These are phyloP conservation scores for Cordyceps militaris DNA, from an alignment of 2,329 filamentous ascomycete species.

Conservation along the genomic window DNA sequence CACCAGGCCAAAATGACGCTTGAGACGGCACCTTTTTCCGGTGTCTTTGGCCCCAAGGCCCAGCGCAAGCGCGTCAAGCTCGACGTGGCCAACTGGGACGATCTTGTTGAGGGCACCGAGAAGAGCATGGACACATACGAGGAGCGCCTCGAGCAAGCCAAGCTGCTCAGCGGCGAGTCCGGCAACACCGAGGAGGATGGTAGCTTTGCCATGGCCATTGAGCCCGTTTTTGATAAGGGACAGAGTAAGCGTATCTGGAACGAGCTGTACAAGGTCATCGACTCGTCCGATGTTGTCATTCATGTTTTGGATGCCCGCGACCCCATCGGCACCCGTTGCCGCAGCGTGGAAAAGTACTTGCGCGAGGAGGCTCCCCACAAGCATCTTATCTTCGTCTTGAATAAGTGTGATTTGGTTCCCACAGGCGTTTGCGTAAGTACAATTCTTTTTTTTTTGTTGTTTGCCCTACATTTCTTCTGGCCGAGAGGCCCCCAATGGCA, in stretches of 20 bases:
- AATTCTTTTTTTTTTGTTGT: slow-evolving; percentile 13
- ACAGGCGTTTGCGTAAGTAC: slow-evolving; percentile 88
- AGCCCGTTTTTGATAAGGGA: slow-evolving; percentile 88
- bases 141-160: slow-evolving; percentile 72
- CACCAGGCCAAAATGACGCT: slow-evolving; percentile 92
- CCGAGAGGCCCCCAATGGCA: slow-evolving; percentile 50
- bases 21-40: slow-evolving; percentile 75
- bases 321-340: slow-evolving; percentile 82
- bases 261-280: slow-evolving; percentile 90
- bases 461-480: slow-evolving; percentile 23
- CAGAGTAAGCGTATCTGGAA: slow-evolving; percentile 97
- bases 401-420: slow-evolving; percentile 70
- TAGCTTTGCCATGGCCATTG: slow-evolving; percentile 57
- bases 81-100: slow-evolving; percentile 70
- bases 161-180: slow-evolving; percentile 63
- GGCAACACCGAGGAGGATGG: slow-evolving; percentile 44
- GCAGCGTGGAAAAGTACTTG: slow-evolving; percentile 75
- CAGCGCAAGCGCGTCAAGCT: slow-evolving; percentile 91
- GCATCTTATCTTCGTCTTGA: slow-evolving; percentile 55
- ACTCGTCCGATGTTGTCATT: slow-evolving; percentile 93
- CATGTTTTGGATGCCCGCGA: slow-evolving; percentile 88
- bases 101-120: slow-evolving; percentile 72
- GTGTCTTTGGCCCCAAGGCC: slow-evolving; percentile 89
- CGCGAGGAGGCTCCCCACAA: slow-evolving; percentile 92
- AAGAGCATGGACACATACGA: slow-evolving; percentile 77